Conservation (phyloP, 495 filamentous ascomycete species). For the Neurospora africana region DNA sequence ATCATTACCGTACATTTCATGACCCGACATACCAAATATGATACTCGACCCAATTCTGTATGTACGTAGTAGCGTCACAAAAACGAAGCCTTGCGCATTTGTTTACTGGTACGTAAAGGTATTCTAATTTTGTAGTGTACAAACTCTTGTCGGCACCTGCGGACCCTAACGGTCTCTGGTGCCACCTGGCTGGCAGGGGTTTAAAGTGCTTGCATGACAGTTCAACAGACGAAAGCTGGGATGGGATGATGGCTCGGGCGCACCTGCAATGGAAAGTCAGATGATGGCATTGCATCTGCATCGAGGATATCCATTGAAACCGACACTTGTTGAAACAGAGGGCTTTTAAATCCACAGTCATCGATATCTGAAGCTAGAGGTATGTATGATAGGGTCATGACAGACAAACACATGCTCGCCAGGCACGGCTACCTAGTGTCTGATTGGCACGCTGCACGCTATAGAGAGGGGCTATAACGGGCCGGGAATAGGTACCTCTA, state of each 20-base stretch:
- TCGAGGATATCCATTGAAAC: not conserved
- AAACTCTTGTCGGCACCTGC: not conserved
- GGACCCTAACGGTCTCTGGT: not conserved
- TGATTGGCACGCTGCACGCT: not conserved
- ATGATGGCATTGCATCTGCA: not conserved
- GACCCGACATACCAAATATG: not conserved
- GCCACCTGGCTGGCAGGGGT: constrained; percentile 3
- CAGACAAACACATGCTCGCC: not conserved
- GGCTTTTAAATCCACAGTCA: not conserved
- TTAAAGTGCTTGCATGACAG: constrained; percentile 7
- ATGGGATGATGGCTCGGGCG: not conserved
- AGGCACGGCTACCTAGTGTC: not conserved
- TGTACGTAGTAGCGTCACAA: not conserved
- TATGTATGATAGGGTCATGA: not conserved
- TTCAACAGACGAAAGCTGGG: not conserved
- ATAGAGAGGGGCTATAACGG: not conserved
- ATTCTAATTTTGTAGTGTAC: not conserved
- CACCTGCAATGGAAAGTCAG: not conserved
- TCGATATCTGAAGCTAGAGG: not conserved
- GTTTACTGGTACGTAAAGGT: not conserved
- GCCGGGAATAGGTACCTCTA: too few species aligned
- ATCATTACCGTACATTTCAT: not conserved
- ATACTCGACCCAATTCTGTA: not conserved
- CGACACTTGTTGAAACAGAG: not conserved
- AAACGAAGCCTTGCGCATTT: not conserved